Evolutionary conservation across 805 yeast species (phyloP).

Genomic region (Wickerhamomyces queroliae): DNA sequence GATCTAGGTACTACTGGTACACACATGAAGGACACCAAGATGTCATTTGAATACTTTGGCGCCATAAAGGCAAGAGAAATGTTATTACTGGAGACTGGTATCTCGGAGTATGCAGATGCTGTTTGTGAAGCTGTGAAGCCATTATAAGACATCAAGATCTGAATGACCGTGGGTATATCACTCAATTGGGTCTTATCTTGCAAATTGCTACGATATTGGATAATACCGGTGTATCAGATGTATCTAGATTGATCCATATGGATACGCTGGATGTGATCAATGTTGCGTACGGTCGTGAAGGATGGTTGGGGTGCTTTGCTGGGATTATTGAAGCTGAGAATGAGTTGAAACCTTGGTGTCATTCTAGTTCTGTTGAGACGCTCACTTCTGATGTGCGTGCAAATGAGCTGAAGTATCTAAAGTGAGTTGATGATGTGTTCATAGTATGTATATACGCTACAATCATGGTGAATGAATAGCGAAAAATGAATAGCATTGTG

Average conservation of each 20-base stretch:
- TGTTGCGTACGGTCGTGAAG: not conserved
- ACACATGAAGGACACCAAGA: not conserved
- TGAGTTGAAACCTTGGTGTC: constrained; percentile 3
- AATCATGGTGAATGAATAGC: too few relatives aligned
- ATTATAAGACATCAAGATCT: not conserved
- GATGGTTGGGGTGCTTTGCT: constrained; percentile 3
- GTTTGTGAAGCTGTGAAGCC: constrained; percentile 3
- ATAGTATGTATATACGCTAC: too few relatives aligned
- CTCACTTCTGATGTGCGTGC: not conserved
- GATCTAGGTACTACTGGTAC: constrained; percentile 1
- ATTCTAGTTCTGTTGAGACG: constrained; percentile 1
- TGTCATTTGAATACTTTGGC: constrained; percentile 3
- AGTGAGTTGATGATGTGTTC: not conserved
- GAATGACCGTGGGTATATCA: not conserved
- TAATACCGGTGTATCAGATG: constrained; percentile 2
- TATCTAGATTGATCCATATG: constrained; percentile 1
- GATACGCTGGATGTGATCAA: constrained; percentile 1
- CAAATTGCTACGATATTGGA: constrained; percentile 12
- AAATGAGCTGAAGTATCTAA: not conserved
- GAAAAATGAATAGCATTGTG: too few relatives aligned
- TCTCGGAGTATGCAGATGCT: not conserved
- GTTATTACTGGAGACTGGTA: not conserved
- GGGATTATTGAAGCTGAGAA: constrained; percentile 1
- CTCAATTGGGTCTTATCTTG: constrained; percentile 11
- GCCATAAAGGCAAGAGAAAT: constrained; percentile 1